Conservation (phyloP, 495 filamentous ascomycete species). For the Aspergillus taichungensis region DNA sequence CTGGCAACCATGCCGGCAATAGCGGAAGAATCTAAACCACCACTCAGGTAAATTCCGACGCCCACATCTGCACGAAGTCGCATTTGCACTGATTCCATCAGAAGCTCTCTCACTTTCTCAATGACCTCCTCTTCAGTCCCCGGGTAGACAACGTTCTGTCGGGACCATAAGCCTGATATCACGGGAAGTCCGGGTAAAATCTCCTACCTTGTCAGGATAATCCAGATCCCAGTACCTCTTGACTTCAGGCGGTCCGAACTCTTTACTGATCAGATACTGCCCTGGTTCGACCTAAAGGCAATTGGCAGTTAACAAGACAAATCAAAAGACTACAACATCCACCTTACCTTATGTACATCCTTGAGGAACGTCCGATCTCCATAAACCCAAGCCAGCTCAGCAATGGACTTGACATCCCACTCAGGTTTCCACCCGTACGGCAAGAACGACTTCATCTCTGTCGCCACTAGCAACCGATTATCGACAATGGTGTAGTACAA, state of each 20-base stretch:
- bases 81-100: slow-evolving; percentile 38
- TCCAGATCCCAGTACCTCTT: slow-evolving; percentile 41
- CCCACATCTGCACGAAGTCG: slow-evolving; percentile 45
- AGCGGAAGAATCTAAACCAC: slow-evolving; percentile 45
- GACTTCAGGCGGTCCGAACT: slow-evolving; percentile 17
- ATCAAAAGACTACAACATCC: slow-evolving; percentile 18
- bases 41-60: slow-evolving; percentile 42
- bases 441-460: slow-evolving; percentile 40
- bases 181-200: not conserved
- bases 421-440: slow-evolving; percentile 36
- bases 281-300: slow-evolving; percentile 9
- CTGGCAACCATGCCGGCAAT: slow-evolving; percentile 45
- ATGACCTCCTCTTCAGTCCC: slow-evolving; percentile 35
- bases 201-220: slow-evolving; percentile 37
- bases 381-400: slow-evolving; percentile 25
- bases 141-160: slow-evolving; percentile 16
- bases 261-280: slow-evolving; percentile 13
- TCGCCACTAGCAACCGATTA: slow-evolving; percentile 26
- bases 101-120: slow-evolving; percentile 29
- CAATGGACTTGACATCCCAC: slow-evolving; percentile 39
- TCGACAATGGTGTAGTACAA: slow-evolving; percentile 36
- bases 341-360: slow-evolving; percentile 25
- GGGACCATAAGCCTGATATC: not conserved
- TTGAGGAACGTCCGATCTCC: slow-evolving; percentile 37
- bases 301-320: not conserved